Evolutionary conservation across 371 early-diverging fungal species (phyloP), one percentile per base, ranked within the genome.

Genomic region (Haplosporangium sp.): DNA sequence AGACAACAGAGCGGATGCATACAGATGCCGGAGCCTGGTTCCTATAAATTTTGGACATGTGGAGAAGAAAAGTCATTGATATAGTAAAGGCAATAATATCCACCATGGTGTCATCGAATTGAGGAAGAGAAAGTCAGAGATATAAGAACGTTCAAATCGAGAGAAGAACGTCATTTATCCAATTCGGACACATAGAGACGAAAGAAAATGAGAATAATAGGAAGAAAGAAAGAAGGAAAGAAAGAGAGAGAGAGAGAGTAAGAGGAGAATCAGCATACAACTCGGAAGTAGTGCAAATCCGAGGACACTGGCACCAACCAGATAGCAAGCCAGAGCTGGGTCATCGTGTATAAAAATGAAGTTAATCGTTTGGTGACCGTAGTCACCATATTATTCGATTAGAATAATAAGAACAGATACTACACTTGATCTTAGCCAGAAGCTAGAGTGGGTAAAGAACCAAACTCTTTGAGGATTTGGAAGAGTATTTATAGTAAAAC

Each of bases 361-460:
- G 63, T 66, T 78, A 78, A 78, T 78, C 79, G 74, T 70, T 74
- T 74, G 72, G 68, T 38, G 67, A 64, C 66, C 65, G 65, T 79
- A 40, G 72, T 59, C 64, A 44, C 72, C 67, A 61, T 79, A 74
- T 79, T 74, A 74, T 79, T 74, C 81, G 79, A 78, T 78, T 78
- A 78, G 79, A 78, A 78, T 78, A 78, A 78, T 78, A 78, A 78
- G 79, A 78, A 78, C 79, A 78, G 79, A 78, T 78, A 79, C 81
- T 74, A 79, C 81, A 79, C 81, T 79, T 79, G 81, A 79, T 74
- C 75, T 79, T 74, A 79, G 81, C 81, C 75, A 74, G 71, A 71
- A 71, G 71, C 75, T 74, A 74, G 81, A 74, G 74, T 68, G 71
- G 75, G 81, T 74, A 57, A 68, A 55, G 75, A 79, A 61, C 64